phyloP scores from a whole-genome alignment of 345 rosid species.

The Salix exigua region DNA sequence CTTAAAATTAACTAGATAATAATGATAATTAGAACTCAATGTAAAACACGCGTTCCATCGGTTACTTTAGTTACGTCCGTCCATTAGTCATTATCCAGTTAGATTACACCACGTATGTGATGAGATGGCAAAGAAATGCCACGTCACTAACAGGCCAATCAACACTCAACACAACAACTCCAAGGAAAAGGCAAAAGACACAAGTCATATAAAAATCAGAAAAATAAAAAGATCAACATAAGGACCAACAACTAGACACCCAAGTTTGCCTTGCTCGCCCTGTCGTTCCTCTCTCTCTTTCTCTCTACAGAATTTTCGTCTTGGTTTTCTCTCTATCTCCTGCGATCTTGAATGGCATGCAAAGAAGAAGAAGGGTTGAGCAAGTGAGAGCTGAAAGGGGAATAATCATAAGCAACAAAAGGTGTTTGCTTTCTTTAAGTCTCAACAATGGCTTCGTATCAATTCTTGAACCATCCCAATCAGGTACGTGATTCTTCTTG shows the following conservation, averaged over 20 bases:
- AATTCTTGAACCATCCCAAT: conserved; percentile 4
- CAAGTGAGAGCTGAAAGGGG: background rate
- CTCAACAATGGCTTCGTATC: conserved; percentile 2
- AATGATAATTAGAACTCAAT: too few species aligned
- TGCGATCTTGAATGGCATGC: background rate
- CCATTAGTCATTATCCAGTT: background rate
- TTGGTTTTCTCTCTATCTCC: background rate
- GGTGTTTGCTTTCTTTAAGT: background rate
- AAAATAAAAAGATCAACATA: background rate
- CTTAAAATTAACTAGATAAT: too few species aligned
- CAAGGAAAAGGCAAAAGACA: background rate
- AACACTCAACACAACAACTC: background rate
- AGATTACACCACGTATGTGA: background rate
- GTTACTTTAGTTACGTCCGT: background rate
- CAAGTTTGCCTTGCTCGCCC: background rate
- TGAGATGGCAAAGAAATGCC: conserved; percentile 3
- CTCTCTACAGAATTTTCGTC: background rate
- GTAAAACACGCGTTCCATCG: too few species aligned
- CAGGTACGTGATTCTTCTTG: conserved; percentile 26
- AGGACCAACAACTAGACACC: background rate
- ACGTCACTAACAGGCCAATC: conserved; percentile 1
- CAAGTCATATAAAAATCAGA: background rate
- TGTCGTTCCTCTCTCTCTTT: background rate
- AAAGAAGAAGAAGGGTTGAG: background rate
- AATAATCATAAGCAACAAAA: background rate